Evolutionary conservation across 257 asterid species (phyloP).

Genomic region (Henckelia pumila): DNA sequence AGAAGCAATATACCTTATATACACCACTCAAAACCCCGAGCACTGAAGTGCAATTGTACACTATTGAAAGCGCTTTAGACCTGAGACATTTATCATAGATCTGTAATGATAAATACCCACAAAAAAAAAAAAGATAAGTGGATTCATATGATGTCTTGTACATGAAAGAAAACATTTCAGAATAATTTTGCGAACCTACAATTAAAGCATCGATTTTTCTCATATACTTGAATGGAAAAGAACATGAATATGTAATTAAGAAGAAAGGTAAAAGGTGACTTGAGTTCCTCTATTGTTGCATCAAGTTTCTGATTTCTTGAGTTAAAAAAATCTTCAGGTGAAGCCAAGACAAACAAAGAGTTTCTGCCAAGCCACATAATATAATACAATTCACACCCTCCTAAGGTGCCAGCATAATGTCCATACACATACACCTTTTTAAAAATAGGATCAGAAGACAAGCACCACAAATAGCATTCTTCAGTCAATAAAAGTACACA

Average conservation of each 20-base stretch:
- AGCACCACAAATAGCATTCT: neutral
- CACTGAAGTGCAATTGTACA: constrained; percentile 76
- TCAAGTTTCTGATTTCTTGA: constrained; percentile 9
- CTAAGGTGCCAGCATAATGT: constrained; percentile 1
- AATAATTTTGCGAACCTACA: constrained; percentile 9
- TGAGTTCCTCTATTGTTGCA: constrained; percentile 10
- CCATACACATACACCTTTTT: neutral
- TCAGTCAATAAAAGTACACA: neutral
- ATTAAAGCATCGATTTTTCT: neutral
- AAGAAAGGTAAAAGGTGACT: constrained; percentile 12
- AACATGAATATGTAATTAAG: neutral
- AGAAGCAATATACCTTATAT: constrained; percentile 58
- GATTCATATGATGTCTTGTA: constrained; percentile 15
- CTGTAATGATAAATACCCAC: constrained; percentile 43
- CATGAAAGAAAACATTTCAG: constrained; percentile 14
- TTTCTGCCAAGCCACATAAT: neutral
- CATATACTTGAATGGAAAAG: constrained; percentile 14
- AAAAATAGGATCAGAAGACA: neutral
- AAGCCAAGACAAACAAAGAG: constrained; percentile 13
- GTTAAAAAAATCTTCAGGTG: constrained; percentile 3
- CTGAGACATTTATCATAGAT: constrained; percentile 67
- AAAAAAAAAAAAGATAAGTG: constrained; percentile 10
- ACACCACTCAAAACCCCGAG: constrained; percentile 88
- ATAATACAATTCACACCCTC: neutral
- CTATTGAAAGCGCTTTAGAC: constrained; percentile 73